Conservation (phyloP, 1,284 basidiomycete species). For the Schizopora paradoxa region DNA sequence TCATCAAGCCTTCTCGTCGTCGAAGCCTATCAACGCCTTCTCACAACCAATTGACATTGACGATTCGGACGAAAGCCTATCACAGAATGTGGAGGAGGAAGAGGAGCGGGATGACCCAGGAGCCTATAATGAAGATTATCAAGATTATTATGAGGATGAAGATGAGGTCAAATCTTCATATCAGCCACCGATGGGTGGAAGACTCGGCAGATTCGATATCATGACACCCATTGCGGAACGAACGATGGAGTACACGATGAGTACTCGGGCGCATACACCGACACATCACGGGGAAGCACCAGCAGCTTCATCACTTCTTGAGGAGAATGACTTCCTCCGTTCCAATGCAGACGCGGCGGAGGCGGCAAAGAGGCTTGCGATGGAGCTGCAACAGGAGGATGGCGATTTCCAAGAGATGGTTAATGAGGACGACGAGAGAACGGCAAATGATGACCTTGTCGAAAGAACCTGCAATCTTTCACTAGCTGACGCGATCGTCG, state of each 20-base stretch:
- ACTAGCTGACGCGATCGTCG: slow-evolving; percentile 55
- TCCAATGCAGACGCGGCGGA: slow-evolving; percentile 44
- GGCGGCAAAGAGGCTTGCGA: slow-evolving; percentile 49
- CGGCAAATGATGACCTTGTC: slow-evolving; percentile 29
- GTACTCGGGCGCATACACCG: slow-evolving; percentile 43
- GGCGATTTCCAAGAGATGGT: slow-evolving; percentile 20
- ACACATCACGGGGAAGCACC: slow-evolving; percentile 39
- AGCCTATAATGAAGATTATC: slow-evolving; percentile 29
- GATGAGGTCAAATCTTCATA: slow-evolving; percentile 38
- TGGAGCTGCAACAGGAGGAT: slow-evolving; percentile 34
- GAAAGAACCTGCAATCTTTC: slow-evolving; percentile 58
- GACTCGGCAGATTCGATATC: slow-evolving; percentile 74
- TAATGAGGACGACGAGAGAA: slow-evolving; percentile 16
- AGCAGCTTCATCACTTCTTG: slow-evolving; percentile 27
- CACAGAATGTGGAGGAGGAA: slow-evolving; percentile 23
- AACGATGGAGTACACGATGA: slow-evolving; percentile 78
- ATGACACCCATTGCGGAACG: slow-evolving; percentile 96
- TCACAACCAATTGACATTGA: too few relatives aligned
- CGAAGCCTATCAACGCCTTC: too few relatives aligned
- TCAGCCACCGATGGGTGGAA: slow-evolving; percentile 58
- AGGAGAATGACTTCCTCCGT: slow-evolving; percentile 18
- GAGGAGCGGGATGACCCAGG: slow-evolving; percentile 29
- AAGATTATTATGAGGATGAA: slow-evolving; percentile 33
- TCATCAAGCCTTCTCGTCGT: slow-evolving; percentile 3
- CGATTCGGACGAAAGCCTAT: slow-evolving; percentile 22